A percentile compares a stretch with the other conserved stretches of the same genome.
Conservation (phyloP, 2,329 filamentous ascomycete genomes). For the Neofusicoccum laricinum region DNA sequence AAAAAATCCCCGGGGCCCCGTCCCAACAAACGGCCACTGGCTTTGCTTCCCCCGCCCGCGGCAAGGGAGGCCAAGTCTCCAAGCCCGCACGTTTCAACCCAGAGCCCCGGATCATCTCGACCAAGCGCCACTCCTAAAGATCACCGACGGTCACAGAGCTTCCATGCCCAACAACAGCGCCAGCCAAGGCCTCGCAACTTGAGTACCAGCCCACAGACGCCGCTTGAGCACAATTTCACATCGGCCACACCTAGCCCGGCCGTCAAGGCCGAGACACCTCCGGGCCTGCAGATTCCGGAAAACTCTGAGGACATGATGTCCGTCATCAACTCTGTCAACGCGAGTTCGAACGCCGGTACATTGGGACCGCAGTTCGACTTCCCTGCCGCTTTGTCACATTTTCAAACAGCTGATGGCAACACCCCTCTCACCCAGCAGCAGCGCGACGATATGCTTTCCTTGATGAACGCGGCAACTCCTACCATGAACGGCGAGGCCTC, state of each 20-base stretch:
- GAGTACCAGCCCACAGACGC: constrained; percentile 13
- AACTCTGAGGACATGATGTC: constrained; percentile 49
- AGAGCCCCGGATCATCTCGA: neutral
- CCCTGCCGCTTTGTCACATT: constrained; percentile 45
- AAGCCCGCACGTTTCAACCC: constrained; percentile 5
- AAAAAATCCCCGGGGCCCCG: constrained; percentile 34
- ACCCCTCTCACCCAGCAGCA: constrained; percentile 47
- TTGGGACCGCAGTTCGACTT: constrained; percentile 44
- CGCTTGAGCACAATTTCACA: constrained; percentile 3
- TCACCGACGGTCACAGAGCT: constrained; percentile 11
- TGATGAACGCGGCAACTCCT: constrained; percentile 43
- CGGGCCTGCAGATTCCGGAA: constrained; percentile 35
- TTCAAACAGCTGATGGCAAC: constrained; percentile 45
- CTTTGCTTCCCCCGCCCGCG: constrained; percentile 34
- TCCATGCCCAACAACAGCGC: constrained; percentile 6
- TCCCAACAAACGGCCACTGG: constrained; percentile 32
- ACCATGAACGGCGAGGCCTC: constrained; percentile 23
- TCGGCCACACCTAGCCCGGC: constrained; percentile 21
- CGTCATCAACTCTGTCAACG: constrained; percentile 44
- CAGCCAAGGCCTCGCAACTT: constrained; percentile 1
- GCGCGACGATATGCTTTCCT: constrained; percentile 45
- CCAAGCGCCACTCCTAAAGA: neutral
- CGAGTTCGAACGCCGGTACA: constrained; percentile 37
- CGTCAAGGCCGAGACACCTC: constrained; percentile 43
- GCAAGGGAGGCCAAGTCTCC: constrained; percentile 25